These are phyloP conservation scores for Taphrina wiesneri DNA, from an alignment of 1,139 yeast species.

Conservation along the genomic window DNA sequence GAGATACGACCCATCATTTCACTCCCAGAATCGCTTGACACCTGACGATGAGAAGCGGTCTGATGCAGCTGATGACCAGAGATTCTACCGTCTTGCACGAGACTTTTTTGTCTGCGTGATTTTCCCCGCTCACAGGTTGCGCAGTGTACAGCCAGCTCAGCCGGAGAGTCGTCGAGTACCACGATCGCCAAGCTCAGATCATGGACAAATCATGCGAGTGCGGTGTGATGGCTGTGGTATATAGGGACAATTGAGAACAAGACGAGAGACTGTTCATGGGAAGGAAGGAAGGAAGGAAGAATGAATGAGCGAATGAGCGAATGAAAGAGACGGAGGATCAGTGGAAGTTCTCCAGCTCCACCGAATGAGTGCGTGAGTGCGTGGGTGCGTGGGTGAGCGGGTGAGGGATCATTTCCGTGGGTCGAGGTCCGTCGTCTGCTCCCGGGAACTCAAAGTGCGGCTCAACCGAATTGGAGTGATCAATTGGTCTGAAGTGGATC, in stretches of 20 bases:
- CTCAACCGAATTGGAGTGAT: no score
- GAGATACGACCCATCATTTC: background rate
- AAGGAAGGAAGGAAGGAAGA: background rate
- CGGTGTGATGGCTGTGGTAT: background rate
- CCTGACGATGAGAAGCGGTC: background rate
- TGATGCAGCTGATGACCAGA: background rate
- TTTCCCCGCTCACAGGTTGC: background rate
- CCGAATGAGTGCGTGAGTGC: no score
- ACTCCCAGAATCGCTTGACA: no score
- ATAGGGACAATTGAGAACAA: background rate
- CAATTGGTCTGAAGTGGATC: no score
- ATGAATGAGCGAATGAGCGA: background rate
- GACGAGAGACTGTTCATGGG: background rate
- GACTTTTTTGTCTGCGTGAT: background rate
- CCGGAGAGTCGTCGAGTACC: background rate
- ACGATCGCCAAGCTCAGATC: background rate
- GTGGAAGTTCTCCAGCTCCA: no score
- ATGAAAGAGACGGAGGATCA: no score
- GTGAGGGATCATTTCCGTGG: no score
- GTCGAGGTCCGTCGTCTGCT: no score
- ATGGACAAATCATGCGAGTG: background rate
- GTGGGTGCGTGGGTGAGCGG: no score
- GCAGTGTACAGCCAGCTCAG: background rate
- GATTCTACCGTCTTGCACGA: background rate
- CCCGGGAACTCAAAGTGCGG: no score